Evolutionary conservation across 805 yeast genomes (phyloP).

Genomic region (Schizosaccharomyces octosporus): DNA sequence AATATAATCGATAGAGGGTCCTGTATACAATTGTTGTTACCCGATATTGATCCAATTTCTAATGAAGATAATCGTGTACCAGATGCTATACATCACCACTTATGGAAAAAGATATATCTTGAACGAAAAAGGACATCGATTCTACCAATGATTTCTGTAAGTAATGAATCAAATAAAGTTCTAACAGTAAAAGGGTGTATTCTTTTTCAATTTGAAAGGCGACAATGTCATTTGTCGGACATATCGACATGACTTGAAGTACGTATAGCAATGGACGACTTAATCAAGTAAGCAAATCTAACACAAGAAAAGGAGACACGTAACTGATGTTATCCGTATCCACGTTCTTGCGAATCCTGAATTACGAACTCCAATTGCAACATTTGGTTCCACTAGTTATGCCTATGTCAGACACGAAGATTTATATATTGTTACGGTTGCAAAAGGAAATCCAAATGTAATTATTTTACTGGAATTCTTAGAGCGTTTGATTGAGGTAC

Average conservation of each 20-base stretch:
- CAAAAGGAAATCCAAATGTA: slow-evolving; percentile 71
- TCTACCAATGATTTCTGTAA: not conserved
- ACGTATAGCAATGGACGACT: slow-evolving; percentile 17
- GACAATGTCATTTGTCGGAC: slow-evolving; percentile 58
- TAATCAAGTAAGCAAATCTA: not conserved
- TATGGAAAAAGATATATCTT: no score
- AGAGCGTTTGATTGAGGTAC: slow-evolving; percentile 30
- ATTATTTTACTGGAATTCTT: slow-evolving; percentile 57
- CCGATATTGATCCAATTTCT: no score
- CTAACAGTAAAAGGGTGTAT: slow-evolving; percentile 29
- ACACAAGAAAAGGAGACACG: not conserved
- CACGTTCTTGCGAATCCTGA: slow-evolving; percentile 58
- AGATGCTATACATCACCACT: no score
- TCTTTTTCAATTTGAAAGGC: slow-evolving; percentile 55
- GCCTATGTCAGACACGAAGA: slow-evolving; percentile 38
- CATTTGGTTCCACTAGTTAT: slow-evolving; percentile 81
- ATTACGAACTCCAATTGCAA: slow-evolving; percentile 44
- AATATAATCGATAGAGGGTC: no score
- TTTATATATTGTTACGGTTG: slow-evolving; percentile 69
- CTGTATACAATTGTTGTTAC: no score
- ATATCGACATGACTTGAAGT: slow-evolving; percentile 49
- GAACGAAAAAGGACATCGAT: no score
- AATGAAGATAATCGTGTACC: no score
- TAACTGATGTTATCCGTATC: slow-evolving; percentile 63
- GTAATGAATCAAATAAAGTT: not conserved